Evolutionary conservation across 2,329 filamentous ascomycete species (phyloP), one percentile per base, ranked within the genome.

Genomic region (Fusarium phyllophilum): DNA sequence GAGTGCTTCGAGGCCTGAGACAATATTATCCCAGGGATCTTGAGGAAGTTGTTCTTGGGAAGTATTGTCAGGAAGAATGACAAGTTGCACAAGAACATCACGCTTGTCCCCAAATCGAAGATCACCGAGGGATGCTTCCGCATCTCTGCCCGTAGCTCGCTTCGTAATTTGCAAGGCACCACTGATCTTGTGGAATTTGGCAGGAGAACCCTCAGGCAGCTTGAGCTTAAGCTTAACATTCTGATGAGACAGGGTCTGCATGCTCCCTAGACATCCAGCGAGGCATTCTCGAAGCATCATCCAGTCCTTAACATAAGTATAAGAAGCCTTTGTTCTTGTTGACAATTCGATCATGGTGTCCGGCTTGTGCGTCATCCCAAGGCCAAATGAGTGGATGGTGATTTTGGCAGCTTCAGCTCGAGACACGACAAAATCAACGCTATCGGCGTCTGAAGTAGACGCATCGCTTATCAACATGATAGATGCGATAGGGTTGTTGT

Each of bases 201-300:
- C 96, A 1, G 96, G 96, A 6, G 96, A 99, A 26, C 96, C 96
- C 84, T 99, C 96, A 0, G 96, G 96, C 13, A 99, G 86, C 77
- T 94, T 94, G 64, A 99, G 90, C 86, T 97, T 97, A 62, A 99
- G 88, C 85, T 97, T 98, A 65, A 97, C 96, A 79, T 98, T 98
- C 81, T 98, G 96, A 81, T 99, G 96, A n/a, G 96, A 98, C 34
- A 94, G 92, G 5, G 94, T 95, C 82, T 99, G 96, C 80, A 98
- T 89, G 20, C 94, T 92, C 52, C 96, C 96, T 34, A 99, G 86
- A 79, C 96, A 98, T 48, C 96, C 96, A 31, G 95, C 96, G 49
- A 98, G 88, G 81, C 96, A 98, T 82, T 99, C 96, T 34, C 96
- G 92, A 41, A 99, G 89, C 96, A 98, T 99, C 96, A 98, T 98